A percentile compares a stretch with the other conserved stretches of the same genome.
Evolutionary conservation across 73 alveolate genomes (phyloP).

Genomic region (Halteria grandinella): DNA sequence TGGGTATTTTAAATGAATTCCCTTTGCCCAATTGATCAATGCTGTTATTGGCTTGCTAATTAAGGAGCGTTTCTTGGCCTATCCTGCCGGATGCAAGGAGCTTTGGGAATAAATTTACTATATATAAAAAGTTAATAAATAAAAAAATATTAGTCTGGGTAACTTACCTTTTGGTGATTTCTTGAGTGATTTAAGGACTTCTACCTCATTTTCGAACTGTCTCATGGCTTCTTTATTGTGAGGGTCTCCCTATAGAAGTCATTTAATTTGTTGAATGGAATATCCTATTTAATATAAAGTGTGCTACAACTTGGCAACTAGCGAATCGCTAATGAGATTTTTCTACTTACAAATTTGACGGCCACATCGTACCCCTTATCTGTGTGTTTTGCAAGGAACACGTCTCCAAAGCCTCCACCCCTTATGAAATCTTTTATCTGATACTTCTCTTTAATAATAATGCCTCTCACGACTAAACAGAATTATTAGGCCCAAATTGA

Average conservation of each 20-base stretch:
- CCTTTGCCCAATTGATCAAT: no score
- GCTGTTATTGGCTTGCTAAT: no score
- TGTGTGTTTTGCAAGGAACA: constrained; percentile 16
- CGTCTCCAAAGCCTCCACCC: constrained; percentile 50
- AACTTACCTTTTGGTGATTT: constrained; percentile 20
- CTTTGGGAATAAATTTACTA: constrained; percentile 37
- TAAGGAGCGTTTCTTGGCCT: neutral
- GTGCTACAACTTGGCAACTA: no score
- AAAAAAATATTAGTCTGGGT: neutral
- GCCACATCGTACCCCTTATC: constrained; percentile 44
- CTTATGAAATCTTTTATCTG: constrained; percentile 4
- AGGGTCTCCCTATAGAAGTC: no score
- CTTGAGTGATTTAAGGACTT: neutral
- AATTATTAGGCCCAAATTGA: no score
- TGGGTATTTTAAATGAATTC: no score
- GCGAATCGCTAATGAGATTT: neutral
- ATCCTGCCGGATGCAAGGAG: constrained; percentile 23
- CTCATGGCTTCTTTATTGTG: no score
- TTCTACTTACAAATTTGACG: constrained; percentile 47
- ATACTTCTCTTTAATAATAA: constrained; percentile 35
- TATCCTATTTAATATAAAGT: no score
- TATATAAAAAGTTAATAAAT: neutral
- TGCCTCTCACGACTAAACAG: no score
- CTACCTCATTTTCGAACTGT: no score
- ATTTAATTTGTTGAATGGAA: no score